A percentile compares a stretch with the other conserved stretches of the same genome.
phyloP scores from a whole-genome alignment of 352 stramenopile species.

The Phytopythium montanum region DNA sequence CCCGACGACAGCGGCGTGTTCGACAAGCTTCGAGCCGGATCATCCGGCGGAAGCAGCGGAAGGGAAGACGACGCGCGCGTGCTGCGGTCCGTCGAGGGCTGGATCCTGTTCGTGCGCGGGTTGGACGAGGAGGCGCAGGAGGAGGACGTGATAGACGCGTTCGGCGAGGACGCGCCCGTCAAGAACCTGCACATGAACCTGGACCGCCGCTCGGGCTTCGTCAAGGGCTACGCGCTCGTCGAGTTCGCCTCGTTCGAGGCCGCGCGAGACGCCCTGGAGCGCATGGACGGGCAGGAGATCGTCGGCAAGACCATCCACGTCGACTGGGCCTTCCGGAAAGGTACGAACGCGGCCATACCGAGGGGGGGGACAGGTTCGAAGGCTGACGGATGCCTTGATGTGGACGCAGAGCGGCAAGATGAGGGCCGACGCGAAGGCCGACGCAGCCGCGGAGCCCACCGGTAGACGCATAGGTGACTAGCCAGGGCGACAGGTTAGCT shows the following conservation, averaged over 20 bases:
- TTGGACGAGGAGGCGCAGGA: constrained; percentile 96
- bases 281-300: constrained; percentile 92
- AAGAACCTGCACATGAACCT: constrained; percentile 96
- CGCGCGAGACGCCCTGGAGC: constrained; percentile 87
- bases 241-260: constrained; percentile 93
- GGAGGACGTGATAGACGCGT: constrained; percentile 95
- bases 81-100: constrained; percentile 93
- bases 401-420: constrained; percentile 6
- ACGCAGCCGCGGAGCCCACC: constrained; percentile 33
- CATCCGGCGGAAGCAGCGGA: too few species aligned
- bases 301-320: constrained; percentile 89
- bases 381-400: neutral
- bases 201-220: constrained; percentile 93
- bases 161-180: constrained; percentile 93
- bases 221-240: constrained; percentile 95
- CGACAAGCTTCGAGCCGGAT: constrained; percentile 76
- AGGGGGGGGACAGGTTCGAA: neutral
- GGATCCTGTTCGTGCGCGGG: constrained; percentile 94
- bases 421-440: constrained; percentile 25
- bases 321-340: constrained; percentile 93
- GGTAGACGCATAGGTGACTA: constrained; percentile 34
- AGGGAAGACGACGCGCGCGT: constrained; percentile 41
- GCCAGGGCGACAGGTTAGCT: neutral
- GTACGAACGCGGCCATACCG: constrained; percentile 9
- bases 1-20: constrained; percentile 71